These are phyloP conservation scores for Saccharomyces hybrid DNA, from an alignment of 1,139 yeast species.

Conservation along the genomic window DNA sequence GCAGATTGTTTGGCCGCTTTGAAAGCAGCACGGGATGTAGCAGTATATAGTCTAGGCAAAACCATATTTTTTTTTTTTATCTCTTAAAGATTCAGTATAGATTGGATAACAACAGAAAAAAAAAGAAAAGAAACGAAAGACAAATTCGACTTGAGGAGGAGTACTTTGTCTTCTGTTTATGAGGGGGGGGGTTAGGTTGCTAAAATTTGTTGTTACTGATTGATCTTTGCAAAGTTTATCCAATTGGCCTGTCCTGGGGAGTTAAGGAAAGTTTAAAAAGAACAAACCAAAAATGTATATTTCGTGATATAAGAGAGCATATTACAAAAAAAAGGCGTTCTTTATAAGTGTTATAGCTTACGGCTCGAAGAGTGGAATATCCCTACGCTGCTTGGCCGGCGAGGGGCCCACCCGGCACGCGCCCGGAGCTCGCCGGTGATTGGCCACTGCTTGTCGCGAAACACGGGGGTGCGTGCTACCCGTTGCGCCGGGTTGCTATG, in stretches of 20 bases:
- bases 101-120: not conserved
- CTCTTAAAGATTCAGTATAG: not conserved
- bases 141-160: constrained; percentile 1
- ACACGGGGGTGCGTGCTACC: not conserved
- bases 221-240: constrained; percentile 1
- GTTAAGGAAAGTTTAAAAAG: not conserved
- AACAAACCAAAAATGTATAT: not conserved
- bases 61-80: constrained; percentile 39
- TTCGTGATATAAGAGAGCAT: not conserved
- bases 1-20: constrained; percentile 80
- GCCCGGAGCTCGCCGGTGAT: not conserved
- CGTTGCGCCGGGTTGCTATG: not conserved
- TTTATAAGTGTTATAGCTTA: not conserved
- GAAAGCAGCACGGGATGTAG: constrained; percentile 82
- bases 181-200: not conserved
- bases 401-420: constrained; percentile 2
- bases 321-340: not conserved
- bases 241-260: constrained; percentile 1
- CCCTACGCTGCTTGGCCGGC: not conserved
- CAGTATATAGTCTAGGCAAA: constrained; percentile 87
- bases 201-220: not conserved
- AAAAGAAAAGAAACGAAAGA: constrained; percentile 3
- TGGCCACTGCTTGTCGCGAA: not conserved
- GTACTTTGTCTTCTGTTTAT: not conserved
- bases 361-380: not conserved